Conservation (phyloP, 768 basidiomycete genomes). For the Mycena amicta region DNA sequence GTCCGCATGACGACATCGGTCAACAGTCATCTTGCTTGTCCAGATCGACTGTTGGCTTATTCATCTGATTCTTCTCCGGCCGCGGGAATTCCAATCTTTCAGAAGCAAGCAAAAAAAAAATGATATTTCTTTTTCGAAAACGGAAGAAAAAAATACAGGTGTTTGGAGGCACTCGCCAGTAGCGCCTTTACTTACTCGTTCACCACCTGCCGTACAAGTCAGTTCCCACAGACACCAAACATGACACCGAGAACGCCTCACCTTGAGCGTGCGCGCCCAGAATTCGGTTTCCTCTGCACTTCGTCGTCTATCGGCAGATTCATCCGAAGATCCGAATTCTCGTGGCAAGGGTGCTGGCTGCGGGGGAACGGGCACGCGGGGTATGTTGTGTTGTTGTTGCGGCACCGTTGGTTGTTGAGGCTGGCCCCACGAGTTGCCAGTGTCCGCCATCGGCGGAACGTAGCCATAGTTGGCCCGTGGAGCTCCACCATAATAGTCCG, state of each 20-base stretch:
- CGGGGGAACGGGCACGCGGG: slow-evolving; percentile 18
- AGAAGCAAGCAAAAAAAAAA: neutral
- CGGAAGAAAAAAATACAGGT: neutral
- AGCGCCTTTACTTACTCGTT: slow-evolving; percentile 11
- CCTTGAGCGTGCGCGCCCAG: slow-evolving; percentile 19
- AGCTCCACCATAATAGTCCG: slow-evolving; percentile 2
- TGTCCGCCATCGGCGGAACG: slow-evolving; percentile 14
- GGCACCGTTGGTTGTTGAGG: neutral
- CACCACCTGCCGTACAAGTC: slow-evolving; percentile 6
- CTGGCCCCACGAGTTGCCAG: neutral
- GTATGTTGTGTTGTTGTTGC: slow-evolving; percentile 7
- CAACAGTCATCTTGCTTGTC: no score
- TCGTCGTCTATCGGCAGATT: neutral
- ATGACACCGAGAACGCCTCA: neutral
- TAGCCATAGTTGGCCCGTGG: slow-evolving; percentile 12
- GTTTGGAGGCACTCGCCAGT: neutral
- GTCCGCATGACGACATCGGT: no score
- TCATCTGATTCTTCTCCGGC: no score
- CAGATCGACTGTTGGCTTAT: no score
- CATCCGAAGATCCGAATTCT: slow-evolving; percentile 17
- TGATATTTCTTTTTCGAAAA: neutral
- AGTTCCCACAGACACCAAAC: neutral
- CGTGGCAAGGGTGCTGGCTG: slow-evolving; percentile 1
- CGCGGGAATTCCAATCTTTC: no score
- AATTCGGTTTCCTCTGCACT: slow-evolving; percentile 20